These are phyloP conservation scores for Chrysochromulina parva DNA, from an alignment of 78 protist species.

Conservation along the genomic window DNA sequence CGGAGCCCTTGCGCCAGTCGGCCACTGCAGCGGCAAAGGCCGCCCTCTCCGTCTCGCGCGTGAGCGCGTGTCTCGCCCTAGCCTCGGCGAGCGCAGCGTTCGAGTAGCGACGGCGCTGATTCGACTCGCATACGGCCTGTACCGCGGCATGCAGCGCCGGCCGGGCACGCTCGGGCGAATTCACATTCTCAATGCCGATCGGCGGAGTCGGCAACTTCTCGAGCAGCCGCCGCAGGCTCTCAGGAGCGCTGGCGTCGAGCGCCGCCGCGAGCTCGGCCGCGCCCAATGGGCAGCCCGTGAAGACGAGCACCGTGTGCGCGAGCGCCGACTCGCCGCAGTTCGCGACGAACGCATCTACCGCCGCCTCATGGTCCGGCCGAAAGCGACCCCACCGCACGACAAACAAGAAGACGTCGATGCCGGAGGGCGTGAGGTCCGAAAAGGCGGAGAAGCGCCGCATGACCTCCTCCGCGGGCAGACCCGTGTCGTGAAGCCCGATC, in stretches of 20 bases:
- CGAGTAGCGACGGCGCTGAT: neutral
- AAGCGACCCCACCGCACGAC: constrained; percentile 2
- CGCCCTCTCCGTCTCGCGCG: neutral
- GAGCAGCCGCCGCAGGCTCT: neutral
- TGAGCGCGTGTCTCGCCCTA: neutral
- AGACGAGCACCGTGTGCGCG: neutral
- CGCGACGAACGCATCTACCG: neutral
- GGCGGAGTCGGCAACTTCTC: neutral
- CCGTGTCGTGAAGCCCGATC: neutral
- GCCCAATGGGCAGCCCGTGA: neutral
- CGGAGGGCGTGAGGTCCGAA: neutral
- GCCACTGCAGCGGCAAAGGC: neutral
- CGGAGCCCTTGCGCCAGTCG: neutral
- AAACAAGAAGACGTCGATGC: neutral
- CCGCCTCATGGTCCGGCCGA: neutral
- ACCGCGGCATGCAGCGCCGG: neutral
- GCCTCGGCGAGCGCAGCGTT: neutral
- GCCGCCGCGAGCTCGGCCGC: neutral
- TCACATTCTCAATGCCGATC: neutral
- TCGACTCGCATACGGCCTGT: neutral
- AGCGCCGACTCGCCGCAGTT: neutral
- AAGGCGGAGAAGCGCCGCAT: neutral
- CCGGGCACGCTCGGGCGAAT: neutral
- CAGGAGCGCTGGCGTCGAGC: neutral
- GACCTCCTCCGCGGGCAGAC: neutral